Base-by-base conservation (phyloP, 202 grass and related monocot genomes). In the Elaeis oleifera region DNA sequence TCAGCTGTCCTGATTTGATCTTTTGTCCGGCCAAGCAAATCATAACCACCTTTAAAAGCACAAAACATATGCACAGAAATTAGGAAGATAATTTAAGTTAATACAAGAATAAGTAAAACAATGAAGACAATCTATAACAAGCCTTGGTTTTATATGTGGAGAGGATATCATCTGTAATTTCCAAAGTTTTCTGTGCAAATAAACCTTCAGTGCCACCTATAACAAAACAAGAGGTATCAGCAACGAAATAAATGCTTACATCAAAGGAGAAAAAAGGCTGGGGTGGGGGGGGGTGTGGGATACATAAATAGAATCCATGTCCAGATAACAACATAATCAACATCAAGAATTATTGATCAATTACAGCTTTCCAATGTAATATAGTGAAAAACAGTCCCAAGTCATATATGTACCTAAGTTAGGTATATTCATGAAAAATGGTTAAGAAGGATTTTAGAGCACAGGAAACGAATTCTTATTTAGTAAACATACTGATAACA, bases 1-100 rank as follows among this genome's bases (percentile, higher is more conserved):
- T 97, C 92, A 5, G 68, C 89, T 66, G 92, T 89, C 75, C 92
- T 92, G 67, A 97, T 89, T 72, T 97, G 92, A 92, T 97, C 92
- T 75, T 86, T 85, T 56, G 92, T 97, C 56, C 92, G 77, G 23
- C 92, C 92, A 81, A 97, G 92, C 77, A 97, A 81, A 74, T 97
- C 92, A 84, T 97, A 97, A 60, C 92, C 92, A 78, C 92, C 79
- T 82, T 53, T 28, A 59, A 23, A 61, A 67, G 39, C 27, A 65
- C 18, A 39, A 21, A 3, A 51, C 1, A 58, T 24, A 36, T 76
- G 14, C 28, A 31, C 28, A 31, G 63, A 49, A 20, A 13, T 58
- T 70, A 68, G 44, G 22, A 82, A 9, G 19, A 61, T 29, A 59
- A 27, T 27, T 54, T 18, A 50, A 16, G 56, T 13, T 23, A 63